Percentiles rank a stretch among this genome's conserved stretches.
Evolutionary conservation across 331 rosid genomes (phyloP).

Genomic region (Saraca asoca): DNA sequence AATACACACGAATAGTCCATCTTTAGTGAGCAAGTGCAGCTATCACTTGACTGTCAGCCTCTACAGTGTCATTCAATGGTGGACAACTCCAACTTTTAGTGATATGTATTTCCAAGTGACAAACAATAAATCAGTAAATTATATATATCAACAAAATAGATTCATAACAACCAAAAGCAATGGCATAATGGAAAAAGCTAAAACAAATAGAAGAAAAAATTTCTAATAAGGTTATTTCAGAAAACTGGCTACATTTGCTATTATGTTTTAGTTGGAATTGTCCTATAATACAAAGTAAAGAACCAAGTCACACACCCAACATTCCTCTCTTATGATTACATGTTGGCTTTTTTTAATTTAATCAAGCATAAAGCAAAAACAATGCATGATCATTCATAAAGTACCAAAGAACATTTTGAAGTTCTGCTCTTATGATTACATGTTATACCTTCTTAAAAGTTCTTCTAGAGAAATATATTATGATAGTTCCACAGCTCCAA

Average conservation of each 20-base stretch:
- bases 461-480: constrained; percentile 84
- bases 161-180: constrained; percentile 1
- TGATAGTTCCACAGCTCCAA: constrained; percentile 87
- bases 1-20: constrained; percentile 62
- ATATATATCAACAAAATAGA: not conserved
- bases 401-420: constrained; percentile 59
- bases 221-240: not conserved
- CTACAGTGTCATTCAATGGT: constrained; percentile 80
- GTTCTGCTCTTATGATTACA: constrained; percentile 72
- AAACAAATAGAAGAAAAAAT: not conserved
- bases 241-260: no score
- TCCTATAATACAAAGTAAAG: no score
- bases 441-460: constrained; percentile 73
- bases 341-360: no score
- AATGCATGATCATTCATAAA: no score
- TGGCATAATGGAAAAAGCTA: constrained; percentile 14
- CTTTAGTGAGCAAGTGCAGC: constrained; percentile 70
- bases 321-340: no score
- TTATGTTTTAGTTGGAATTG: no score
- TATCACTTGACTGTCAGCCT: constrained; percentile 68
- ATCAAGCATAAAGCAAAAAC: no score
- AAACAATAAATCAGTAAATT: constrained; percentile 12
- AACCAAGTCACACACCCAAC: no score
- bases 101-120: constrained; percentile 55
- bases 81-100: constrained; percentile 73